A percentile compares a stretch with the other conserved stretches of the same genome.
Evolutionary conservation across 805 yeast genomes (phyloP).

Genomic region (Monosporozyma unispora): DNA sequence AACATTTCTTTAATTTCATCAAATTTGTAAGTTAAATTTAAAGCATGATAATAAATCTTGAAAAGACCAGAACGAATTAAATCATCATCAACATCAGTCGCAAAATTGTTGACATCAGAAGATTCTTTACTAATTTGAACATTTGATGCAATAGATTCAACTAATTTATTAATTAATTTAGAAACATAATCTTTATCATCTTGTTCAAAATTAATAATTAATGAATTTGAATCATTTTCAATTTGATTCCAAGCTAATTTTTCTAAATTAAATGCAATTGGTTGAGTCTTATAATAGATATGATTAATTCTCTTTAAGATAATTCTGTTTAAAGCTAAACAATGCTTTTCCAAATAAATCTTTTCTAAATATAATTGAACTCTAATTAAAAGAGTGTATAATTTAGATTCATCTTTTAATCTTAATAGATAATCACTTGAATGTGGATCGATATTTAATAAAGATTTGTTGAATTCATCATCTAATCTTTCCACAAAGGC

Average conservation of each 20-base stretch:
- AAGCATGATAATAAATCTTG: conserved; percentile 85
- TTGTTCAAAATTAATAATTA: conserved; percentile 20
- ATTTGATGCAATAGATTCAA: not conserved
- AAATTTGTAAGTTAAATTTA: conserved; percentile 69
- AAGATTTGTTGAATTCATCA: conserved; percentile 83
- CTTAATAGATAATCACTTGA: conserved; percentile 88
- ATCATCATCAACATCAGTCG: conserved; percentile 36
- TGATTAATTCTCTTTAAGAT: conserved; percentile 82
- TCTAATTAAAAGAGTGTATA: conserved; percentile 71
- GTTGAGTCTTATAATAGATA: conserved; percentile 82
- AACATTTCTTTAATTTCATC: conserved; percentile 71
- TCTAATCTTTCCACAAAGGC: conserved; percentile 88
- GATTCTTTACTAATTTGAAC: conserved; percentile 41
- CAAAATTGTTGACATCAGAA: conserved; percentile 48
- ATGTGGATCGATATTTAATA: conserved; percentile 88
- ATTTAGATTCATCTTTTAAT: conserved; percentile 72
- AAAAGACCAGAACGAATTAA: conserved; percentile 77
- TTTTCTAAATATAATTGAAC: conserved; percentile 79
- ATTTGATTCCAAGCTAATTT: conserved; percentile 61
- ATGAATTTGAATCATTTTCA: conserved; percentile 18
- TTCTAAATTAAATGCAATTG: conserved; percentile 63
- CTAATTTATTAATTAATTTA: conserved; percentile 52
- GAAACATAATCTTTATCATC: conserved; percentile 37
- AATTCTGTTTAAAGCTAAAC: conserved; percentile 50
- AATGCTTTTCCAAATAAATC: conserved; percentile 46